Conservation (phyloP, 2,329 filamentous ascomycete genomes). For the Knoxdaviesia proteae region DNA sequence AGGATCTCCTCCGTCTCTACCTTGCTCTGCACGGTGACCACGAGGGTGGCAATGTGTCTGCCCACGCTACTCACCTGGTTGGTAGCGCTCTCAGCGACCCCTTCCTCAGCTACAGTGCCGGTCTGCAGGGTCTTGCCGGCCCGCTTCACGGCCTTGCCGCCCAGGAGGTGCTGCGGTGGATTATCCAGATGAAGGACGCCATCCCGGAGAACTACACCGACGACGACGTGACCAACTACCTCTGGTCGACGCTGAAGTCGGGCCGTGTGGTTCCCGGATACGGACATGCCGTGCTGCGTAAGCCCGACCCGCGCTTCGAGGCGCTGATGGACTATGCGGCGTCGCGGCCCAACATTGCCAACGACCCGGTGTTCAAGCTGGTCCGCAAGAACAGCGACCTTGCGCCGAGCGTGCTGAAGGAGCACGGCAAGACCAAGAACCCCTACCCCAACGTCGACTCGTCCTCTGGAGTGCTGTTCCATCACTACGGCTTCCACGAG, state of each 20-base stretch:
- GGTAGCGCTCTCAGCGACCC: conserved; percentile 87
- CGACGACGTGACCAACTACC: conserved; percentile 67
- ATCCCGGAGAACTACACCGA: conserved; percentile 64
- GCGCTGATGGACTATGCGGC: conserved; percentile 91
- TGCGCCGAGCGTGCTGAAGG: conserved; percentile 70
- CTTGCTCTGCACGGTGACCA: conserved; percentile 94
- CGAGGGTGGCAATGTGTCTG: conserved; percentile 94
- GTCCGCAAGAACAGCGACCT: conserved; percentile 87
- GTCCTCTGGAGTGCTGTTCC: conserved; percentile 81
- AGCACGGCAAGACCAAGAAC: conserved; percentile 98
- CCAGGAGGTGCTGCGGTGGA: conserved; percentile 93
- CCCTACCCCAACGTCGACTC: conserved; percentile 95
- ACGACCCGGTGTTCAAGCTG: conserved; percentile 79
- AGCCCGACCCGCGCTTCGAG: conserved; percentile 91
- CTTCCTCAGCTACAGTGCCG: conserved; percentile 89
- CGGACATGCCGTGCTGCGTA: conserved; percentile 86
- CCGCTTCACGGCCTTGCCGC: conserved; percentile 67
- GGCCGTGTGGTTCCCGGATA: conserved; percentile 90
- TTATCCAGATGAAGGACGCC: conserved; percentile 79
- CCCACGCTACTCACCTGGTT: conserved; percentile 85
- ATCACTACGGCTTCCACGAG: conserved; percentile 95
- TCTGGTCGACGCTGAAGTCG: conserved; percentile 84
- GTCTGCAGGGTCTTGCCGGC: conserved; percentile 58
- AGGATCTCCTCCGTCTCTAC: conserved; percentile 84
- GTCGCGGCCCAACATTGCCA: conserved; percentile 62